These are phyloP conservation scores for Tephrocybe sp. DNA, from an alignment of 768 basidiomycete species.

Conservation along the genomic window DNA sequence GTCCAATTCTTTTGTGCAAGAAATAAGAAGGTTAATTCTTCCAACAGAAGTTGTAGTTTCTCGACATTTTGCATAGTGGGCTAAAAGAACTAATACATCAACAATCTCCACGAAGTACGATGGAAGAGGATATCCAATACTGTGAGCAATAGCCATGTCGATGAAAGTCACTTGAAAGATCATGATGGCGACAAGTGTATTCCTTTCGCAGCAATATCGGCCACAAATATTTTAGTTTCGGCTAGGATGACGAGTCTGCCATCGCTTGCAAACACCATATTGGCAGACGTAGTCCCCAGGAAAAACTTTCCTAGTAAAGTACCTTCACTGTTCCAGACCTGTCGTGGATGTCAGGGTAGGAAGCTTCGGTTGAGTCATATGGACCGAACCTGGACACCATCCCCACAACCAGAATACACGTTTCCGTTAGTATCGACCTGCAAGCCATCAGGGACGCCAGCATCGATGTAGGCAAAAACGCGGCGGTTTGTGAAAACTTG, in stretches of 20 bases:
- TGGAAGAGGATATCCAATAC: too few species aligned
- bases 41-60: too few species aligned
- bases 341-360: background rate
- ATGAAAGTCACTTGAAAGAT: background rate
- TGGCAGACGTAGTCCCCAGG: conserved; percentile 39
- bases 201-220: conserved; percentile 39
- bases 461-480: conserved; percentile 64
- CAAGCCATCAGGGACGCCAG: conserved; percentile 66
- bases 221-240: conserved; percentile 46
- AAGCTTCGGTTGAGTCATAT: background rate
- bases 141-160: background rate
- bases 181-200: conserved; percentile 11
- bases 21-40: too few species aligned
- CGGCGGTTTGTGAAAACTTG: conserved; percentile 58
- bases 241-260: conserved; percentile 43
- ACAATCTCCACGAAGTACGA: too few species aligned
- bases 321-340: conserved; percentile 56
- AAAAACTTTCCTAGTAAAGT: conserved; percentile 66
- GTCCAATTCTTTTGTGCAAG: too few species aligned
- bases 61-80: too few species aligned
- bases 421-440: conserved; percentile 64
- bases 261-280: conserved; percentile 43
- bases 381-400: conserved; percentile 55
- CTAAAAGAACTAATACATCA: too few species aligned
- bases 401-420: conserved; percentile 66